Percentiles rank a stretch among this genome's conserved stretches.
Evolutionary conservation across 257 asterid species (phyloP).

Genomic region (Solanum tarijense): DNA sequence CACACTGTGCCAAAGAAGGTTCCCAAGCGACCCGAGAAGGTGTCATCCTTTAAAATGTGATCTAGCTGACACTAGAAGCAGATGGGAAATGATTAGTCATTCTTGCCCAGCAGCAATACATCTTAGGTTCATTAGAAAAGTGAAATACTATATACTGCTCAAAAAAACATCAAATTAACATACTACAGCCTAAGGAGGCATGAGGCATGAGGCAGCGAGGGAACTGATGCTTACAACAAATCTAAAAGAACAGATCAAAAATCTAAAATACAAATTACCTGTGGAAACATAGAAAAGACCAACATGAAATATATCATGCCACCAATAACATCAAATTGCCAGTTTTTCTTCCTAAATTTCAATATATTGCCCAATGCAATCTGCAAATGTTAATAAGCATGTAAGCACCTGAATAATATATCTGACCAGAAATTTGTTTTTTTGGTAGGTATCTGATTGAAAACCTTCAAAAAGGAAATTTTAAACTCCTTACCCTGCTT

Average conservation of each 20-base stretch:
- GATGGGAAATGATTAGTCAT: constrained; percentile 15
- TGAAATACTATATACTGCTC: background rate
- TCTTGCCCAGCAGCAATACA: background rate
- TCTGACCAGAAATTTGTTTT: background rate
- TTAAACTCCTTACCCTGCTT: constrained; percentile 55
- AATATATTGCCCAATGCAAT: constrained; percentile 95
- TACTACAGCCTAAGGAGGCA: background rate
- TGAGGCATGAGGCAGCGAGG: background rate
- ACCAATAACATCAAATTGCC: constrained; percentile 97
- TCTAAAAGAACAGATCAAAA: background rate
- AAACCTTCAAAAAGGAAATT: background rate
- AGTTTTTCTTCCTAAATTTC: constrained; percentile 96
- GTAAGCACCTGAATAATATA: background rate
- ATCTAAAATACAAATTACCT: constrained; percentile 28
- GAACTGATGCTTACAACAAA: background rate
- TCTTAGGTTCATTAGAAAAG: background rate
- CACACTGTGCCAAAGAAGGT: constrained; percentile 83
- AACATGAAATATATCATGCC: constrained; percentile 82
- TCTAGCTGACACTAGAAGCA: constrained; percentile 79
- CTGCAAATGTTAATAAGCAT: constrained; percentile 29
- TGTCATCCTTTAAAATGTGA: constrained; percentile 75
- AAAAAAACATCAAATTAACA: background rate
- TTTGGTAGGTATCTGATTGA: background rate
- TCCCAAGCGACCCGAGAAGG: constrained; percentile 70
- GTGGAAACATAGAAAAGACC: constrained; percentile 96